Evolutionary conservation across 2,329 filamentous ascomycete species (phyloP).

Genomic region (Cladosporium oxysporum): DNA sequence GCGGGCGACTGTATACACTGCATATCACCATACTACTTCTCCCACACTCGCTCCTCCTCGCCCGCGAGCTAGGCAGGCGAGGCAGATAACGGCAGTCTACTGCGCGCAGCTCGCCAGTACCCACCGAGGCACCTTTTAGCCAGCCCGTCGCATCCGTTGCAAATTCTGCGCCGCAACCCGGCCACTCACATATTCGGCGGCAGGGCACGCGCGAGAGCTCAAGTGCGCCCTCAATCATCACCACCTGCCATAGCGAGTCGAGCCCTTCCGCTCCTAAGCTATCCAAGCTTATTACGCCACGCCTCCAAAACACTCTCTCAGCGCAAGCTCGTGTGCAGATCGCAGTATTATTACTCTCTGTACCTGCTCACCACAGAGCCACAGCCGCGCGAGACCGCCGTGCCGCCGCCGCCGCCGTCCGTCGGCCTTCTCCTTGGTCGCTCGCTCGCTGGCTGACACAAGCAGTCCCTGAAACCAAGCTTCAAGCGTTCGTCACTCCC

Average conservation of each 20-base stretch:
- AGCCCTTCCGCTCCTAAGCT: not conserved
- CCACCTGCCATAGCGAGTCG: not conserved
- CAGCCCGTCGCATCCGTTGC: not conserved
- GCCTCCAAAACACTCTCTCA: not conserved
- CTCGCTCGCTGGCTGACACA: too few relatives aligned
- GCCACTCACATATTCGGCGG: not conserved
- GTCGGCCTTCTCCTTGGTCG: not conserved
- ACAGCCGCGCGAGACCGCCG: not conserved
- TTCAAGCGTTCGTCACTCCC: conserved; percentile 11
- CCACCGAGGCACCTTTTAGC: not conserved
- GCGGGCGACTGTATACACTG: not conserved
- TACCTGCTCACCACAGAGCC: not conserved
- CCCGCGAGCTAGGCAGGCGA: not conserved
- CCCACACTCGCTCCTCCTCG: too few relatives aligned
- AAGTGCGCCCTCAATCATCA: not conserved
- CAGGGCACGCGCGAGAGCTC: not conserved
- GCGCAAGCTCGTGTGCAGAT: not conserved
- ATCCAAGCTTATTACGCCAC: conserved; percentile 5
- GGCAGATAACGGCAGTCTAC: not conserved
- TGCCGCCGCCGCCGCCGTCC: conserved; percentile 1
- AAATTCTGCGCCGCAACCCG: conserved; percentile 2
- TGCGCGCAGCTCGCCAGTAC: not conserved
- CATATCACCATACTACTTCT: not conserved
- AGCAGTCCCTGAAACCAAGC: not conserved
- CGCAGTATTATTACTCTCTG: not conserved